Conservation (phyloP, 1,284 basidiomycete species). For the Farysia itapuensis region DNA sequence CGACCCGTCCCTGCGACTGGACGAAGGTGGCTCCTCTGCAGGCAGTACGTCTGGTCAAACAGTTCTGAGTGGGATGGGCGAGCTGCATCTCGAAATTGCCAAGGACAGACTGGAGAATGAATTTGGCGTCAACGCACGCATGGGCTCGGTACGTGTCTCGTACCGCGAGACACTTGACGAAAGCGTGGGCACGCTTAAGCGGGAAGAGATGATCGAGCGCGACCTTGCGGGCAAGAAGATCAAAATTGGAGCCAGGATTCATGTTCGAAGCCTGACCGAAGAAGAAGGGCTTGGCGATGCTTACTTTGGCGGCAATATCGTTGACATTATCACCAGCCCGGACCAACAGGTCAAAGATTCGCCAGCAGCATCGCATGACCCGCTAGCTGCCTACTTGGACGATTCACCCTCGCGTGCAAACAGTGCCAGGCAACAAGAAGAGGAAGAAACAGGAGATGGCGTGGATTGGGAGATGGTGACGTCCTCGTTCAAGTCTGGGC, state of each 20-base stretch:
- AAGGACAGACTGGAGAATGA: slow-evolving; percentile 76
- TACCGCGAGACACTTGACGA: slow-evolving; percentile 73
- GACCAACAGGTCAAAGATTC: slow-evolving; percentile 15
- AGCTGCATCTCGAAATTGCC: slow-evolving; percentile 82
- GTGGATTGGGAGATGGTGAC: slow-evolving; percentile 18
- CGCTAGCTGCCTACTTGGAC: not conserved
- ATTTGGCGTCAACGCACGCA: slow-evolving; percentile 75
- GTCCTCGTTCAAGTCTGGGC: slow-evolving; percentile 23
- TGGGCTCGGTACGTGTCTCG: slow-evolving; percentile 75
- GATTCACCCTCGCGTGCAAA: not conserved
- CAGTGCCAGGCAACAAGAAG: no score
- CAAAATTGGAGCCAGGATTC: slow-evolving; percentile 29
- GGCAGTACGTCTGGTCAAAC: slow-evolving; percentile 70
- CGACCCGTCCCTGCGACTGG: slow-evolving; percentile 76
- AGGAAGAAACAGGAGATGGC: slow-evolving; percentile 2
- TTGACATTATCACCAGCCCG: slow-evolving; percentile 5
- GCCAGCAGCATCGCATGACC: not conserved
- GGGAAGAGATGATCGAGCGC: slow-evolving; percentile 40
- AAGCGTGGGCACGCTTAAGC: slow-evolving; percentile 11
- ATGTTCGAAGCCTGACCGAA: slow-evolving; percentile 22
- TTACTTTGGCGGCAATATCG: slow-evolving; percentile 39
- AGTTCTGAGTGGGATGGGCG: slow-evolving; percentile 78
- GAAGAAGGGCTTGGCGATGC: slow-evolving; percentile 4
- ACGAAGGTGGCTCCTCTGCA: slow-evolving; percentile 25
- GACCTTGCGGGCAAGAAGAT: slow-evolving; percentile 49